A percentile compares a stretch with the other conserved stretches of the same genome.
phyloP scores from a whole-genome alignment of 306 rosid genomes.

The Amphicarpaea edgeworthii region DNA sequence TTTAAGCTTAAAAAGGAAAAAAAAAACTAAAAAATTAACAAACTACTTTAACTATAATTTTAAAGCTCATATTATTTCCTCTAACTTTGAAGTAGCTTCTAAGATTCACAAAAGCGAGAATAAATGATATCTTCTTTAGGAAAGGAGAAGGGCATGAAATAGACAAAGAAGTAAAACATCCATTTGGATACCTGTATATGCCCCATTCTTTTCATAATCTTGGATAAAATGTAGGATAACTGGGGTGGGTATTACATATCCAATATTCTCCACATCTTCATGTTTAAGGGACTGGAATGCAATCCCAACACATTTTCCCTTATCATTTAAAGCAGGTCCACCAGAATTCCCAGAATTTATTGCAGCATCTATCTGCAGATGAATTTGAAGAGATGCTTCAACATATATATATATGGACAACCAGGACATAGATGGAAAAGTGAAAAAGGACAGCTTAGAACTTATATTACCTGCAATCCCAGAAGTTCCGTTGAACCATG shows the following conservation, averaged over 20 bases:
- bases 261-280: slow-evolving; percentile 90
- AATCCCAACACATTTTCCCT: slow-evolving; percentile 92
- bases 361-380: slow-evolving; percentile 90
- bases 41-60: neutral
- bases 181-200: slow-evolving; percentile 73
- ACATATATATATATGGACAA: neutral
- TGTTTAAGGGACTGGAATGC: slow-evolving; percentile 98
- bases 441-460: slow-evolving; percentile 25
- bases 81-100: neutral
- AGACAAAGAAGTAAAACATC: neutral
- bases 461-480: slow-evolving; percentile 70
- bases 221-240: slow-evolving; percentile 88
- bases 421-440: neutral
- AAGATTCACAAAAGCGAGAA: neutral
- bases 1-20: neutral
- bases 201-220: slow-evolving; percentile 87
- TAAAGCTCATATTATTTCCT: neutral
- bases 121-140: neutral
- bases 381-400: slow-evolving; percentile 33
- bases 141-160: neutral
- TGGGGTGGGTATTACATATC: slow-evolving; percentile 96
- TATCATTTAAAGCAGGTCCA: slow-evolving; percentile 95
- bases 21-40: neutral
- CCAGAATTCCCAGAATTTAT: slow-evolving; percentile 97
- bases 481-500: slow-evolving; percentile 87